Conservation (phyloP, 495 filamentous ascomycete genomes). For the Extremus antarcticus region DNA sequence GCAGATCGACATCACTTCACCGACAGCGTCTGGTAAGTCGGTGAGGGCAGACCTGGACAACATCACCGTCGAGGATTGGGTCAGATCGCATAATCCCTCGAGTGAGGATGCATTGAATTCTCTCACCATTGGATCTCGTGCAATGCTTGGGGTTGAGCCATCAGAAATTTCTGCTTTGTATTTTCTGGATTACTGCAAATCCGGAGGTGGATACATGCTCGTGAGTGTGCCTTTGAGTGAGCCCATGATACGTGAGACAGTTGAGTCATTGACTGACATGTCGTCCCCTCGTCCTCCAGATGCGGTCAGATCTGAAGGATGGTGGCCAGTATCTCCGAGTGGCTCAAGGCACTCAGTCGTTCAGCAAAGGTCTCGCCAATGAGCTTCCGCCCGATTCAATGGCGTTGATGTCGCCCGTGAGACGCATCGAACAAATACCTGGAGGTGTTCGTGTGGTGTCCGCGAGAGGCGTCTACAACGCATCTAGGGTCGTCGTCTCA, state of each 20-base stretch:
- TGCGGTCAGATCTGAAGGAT: slow-evolving; percentile 30
- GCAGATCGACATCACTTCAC: slow-evolving; percentile 10
- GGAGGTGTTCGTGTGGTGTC: slow-evolving; percentile 4
- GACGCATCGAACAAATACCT: slow-evolving; percentile 4
- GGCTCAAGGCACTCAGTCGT: slow-evolving; percentile 15
- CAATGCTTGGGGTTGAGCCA: slow-evolving; percentile 37
- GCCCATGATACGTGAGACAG: too few species aligned
- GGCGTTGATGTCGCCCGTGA: slow-evolving; percentile 11
- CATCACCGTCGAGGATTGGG: slow-evolving; percentile 12
- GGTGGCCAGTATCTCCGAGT: slow-evolving; percentile 38
- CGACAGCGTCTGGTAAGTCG: slow-evolving; percentile 1
- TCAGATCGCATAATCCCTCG: slow-evolving; percentile 7
- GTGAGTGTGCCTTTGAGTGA: too few species aligned
- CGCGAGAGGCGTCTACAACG: slow-evolving; percentile 4
- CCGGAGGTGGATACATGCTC: slow-evolving; percentile 33
- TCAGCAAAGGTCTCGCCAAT: slow-evolving; percentile 15
- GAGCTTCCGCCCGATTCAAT: slow-evolving; percentile 8
- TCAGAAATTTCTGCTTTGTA: slow-evolving; percentile 36
- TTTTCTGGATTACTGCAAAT: slow-evolving; percentile 41
- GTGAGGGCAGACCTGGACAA: slow-evolving; percentile 9
- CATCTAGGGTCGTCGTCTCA: slow-evolving; percentile 15
- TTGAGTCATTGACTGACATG: too few species aligned
- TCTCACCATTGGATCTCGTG: slow-evolving; percentile 32
- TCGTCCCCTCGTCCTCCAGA: neutral
- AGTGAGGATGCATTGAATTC: slow-evolving; percentile 20